Percentiles rank a stretch among this genome's conserved stretches.
Evolutionary conservation across 768 basidiomycete species (phyloP).

Genomic region (Panaeolus cyanescens): DNA sequence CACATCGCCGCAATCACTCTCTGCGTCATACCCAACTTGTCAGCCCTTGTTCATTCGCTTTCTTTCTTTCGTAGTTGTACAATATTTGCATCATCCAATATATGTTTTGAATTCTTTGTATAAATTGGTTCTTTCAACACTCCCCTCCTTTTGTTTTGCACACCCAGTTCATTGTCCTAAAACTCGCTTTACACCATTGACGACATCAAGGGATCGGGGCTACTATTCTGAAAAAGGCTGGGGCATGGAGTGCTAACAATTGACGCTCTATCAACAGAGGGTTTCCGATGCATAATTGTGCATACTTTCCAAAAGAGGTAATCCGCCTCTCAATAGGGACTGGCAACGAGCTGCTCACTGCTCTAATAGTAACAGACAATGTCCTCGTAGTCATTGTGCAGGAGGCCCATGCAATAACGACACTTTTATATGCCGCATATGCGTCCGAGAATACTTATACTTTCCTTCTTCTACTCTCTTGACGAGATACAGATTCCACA

Average conservation of each 20-base stretch:
- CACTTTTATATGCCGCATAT: background rate
- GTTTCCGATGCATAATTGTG: background rate
- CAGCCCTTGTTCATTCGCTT: slow-evolving; percentile 11
- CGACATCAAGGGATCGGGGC: background rate
- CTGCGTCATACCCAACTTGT: slow-evolving; percentile 21
- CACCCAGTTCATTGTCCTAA: background rate
- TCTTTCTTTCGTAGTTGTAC: slow-evolving; percentile 15
- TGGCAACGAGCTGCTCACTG: background rate
- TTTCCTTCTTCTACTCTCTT: background rate
- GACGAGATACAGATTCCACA: background rate
- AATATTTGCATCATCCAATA: slow-evolving; percentile 20
- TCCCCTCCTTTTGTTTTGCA: background rate
- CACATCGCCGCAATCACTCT: slow-evolving; percentile 15
- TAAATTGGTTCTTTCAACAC: background rate
- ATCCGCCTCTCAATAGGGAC: background rate
- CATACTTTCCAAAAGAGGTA: background rate
- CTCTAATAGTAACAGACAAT: background rate
- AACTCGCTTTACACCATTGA: background rate
- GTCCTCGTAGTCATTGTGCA: background rate
- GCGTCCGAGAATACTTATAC: background rate
- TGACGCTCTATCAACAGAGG: background rate
- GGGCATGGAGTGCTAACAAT: background rate
- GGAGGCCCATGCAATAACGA: background rate
- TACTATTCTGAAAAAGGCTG: background rate
- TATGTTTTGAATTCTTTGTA: slow-evolving; percentile 19